Evolutionary conservation across 768 basidiomycete genomes (phyloP), one percentile per base, ranked within the genome.

Genomic region (Rhodotorula graminis): DNA sequence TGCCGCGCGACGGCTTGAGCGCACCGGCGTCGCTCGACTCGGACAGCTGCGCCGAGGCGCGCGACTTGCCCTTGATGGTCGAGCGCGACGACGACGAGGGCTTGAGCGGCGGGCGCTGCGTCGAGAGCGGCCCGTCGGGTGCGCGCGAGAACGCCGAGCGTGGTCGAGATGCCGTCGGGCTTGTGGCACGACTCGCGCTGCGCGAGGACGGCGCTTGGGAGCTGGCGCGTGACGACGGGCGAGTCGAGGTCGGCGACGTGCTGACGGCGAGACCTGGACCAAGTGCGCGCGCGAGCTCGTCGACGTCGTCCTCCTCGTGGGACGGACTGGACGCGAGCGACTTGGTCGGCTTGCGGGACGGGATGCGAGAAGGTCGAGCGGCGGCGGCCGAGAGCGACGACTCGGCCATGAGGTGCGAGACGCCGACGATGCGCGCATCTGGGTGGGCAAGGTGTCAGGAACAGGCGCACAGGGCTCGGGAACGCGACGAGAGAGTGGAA

Each of bases 391-490:
- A 27, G 29, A 49, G 37, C 37, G 37, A 56, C 42, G 46, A 40
- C 14, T 33, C 55, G 33, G 62, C 60, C 19, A 56, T 29, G 25
- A 75, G 65, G 40, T 75, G 74, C 5, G 62, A 49, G 3, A 72
- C 70, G 61, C 70, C 74, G 29, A 75, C 70, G 44, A 69, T 72
- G 1, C 58, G 67, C 37, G 74, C 74, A 16, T 72, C 71, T 72
- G 53, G 37, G 37, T 37, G 37, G 37, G 37, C 37, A n/a, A n/a
- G n/a, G n/a, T n/a, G 37, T 37, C 37, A 21, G 0, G 16, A 21
- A 18, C 2, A 21, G 27, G 25, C 2, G 27, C 62, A 23, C 27
- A 60, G n/a, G 0, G 6, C 47, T 14, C 18, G 27, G 33, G 19
- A 2, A 33, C 11, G 21, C 37, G 47, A 21, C 25, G 23, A 8